Evolutionary conservation across 1,284 basidiomycete species (phyloP).

Genomic region (Microbotryum saponariae): DNA sequence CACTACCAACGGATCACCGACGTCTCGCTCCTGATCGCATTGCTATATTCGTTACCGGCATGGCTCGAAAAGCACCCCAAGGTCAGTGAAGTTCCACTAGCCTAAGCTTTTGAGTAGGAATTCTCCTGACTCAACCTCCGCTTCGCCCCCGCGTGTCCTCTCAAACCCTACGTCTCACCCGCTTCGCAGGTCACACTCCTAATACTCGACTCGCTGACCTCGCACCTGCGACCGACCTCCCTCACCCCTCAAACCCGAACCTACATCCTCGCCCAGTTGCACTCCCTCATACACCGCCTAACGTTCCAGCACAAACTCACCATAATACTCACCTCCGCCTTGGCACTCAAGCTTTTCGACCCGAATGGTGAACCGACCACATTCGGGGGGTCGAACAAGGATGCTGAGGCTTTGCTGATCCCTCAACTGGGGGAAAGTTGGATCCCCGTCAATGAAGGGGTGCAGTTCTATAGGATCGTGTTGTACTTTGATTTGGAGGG

Average conservation of each 20-base stretch:
- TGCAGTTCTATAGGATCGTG: conserved; percentile 5
- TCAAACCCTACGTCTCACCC: too few species aligned
- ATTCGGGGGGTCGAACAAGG: conserved; percentile 9
- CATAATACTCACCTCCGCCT: conserved; percentile 12
- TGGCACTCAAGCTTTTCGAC: conserved; percentile 24
- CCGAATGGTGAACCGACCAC: conserved; percentile 15
- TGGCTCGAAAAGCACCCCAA: conserved; percentile 14
- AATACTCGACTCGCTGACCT: conserved; percentile 22
- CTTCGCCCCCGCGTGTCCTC: too few species aligned
- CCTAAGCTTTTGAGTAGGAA: background rate
- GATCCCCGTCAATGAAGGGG: conserved; percentile 6
- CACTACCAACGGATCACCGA: conserved; percentile 25
- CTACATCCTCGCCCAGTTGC: conserved; percentile 7
- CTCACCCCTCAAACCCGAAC: conserved; percentile 9
- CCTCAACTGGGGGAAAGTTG: conserved; percentile 18
- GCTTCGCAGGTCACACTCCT: conserved; percentile 21
- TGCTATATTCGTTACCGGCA: conserved; percentile 12
- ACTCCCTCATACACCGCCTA: background rate
- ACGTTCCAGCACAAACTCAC: too few species aligned
- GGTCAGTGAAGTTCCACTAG: background rate
- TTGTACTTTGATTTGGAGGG: conserved; percentile 22
- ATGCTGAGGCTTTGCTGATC: conserved; percentile 26
- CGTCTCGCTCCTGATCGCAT: conserved; percentile 18
- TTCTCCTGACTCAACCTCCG: too few species aligned
- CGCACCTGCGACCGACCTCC: conserved; percentile 13